Conservation (phyloP, 352 stramenopile species). For the Thalassiosira mediterranea region DNA sequence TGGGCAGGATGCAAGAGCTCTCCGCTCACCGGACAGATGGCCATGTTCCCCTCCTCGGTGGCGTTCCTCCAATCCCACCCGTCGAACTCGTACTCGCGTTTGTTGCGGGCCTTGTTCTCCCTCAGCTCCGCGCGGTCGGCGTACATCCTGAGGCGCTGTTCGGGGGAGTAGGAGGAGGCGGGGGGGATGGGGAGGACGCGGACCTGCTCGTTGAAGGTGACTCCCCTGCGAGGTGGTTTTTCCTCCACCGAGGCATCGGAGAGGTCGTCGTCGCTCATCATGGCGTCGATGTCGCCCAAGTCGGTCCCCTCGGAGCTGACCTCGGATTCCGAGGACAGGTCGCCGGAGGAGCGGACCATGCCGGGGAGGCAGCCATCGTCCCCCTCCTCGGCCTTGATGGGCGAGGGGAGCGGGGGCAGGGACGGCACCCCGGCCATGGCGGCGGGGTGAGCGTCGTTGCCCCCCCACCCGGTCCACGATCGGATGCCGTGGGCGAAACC, state of each 20-base stretch:
- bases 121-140: constrained; percentile 31
- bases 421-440: not conserved
- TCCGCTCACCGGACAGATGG: constrained; percentile 38
- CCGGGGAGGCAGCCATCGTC: not conserved
- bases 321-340: too few species aligned
- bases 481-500: too few species aligned
- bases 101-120: constrained; percentile 35
- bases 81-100: constrained; percentile 48
- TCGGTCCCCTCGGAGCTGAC: not conserved
- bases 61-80: constrained; percentile 46
- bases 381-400: too few species aligned
- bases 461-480: not conserved
- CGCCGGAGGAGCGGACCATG: too few species aligned
- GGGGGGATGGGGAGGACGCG: constrained; percentile 49
- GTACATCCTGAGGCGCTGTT: constrained; percentile 45
- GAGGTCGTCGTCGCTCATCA: not conserved
- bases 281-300: not conserved
- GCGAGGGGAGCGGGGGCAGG: not conserved
- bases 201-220: constrained; percentile 47
- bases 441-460: not conserved
- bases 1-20: constrained; percentile 50
- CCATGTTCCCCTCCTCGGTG: constrained; percentile 39
- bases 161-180: constrained; percentile 21
- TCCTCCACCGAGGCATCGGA: not conserved
- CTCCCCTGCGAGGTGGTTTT: constrained; percentile 8